Evolutionary conservation across 176 grass and related monocot species (phyloP).

Genomic region (Bonia amplexicaulis): DNA sequence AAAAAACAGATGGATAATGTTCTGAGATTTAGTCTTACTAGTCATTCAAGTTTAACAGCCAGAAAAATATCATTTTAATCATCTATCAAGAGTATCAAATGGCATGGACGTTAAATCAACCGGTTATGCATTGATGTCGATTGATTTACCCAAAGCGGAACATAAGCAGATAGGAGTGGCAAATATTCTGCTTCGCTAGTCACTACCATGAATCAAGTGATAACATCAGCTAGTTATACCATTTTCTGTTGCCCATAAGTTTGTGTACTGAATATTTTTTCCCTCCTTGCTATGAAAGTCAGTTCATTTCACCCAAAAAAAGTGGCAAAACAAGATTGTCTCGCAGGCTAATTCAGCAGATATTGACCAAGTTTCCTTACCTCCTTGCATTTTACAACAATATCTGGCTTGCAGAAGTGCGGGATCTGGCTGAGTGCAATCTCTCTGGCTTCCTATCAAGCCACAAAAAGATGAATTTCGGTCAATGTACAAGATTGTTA

Average conservation of each 20-base stretch:
- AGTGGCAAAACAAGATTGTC: background rate
- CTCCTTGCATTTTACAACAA: slow-evolving; percentile 81
- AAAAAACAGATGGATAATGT: background rate
- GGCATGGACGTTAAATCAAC: background rate
- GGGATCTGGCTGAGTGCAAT: slow-evolving; percentile 69
- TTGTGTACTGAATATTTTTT: background rate
- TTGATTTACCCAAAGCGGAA: slow-evolving; percentile 6
- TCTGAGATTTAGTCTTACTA: background rate
- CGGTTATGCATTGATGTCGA: background rate
- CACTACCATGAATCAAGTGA: background rate
- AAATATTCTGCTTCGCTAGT: background rate
- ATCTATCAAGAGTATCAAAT: slow-evolving; percentile 7
- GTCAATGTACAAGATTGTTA: background rate
- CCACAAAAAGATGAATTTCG: slow-evolving; percentile 21
- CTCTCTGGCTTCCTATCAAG: slow-evolving; percentile 77
- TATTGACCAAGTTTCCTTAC: slow-evolving; percentile 40
- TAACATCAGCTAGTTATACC: background rate
- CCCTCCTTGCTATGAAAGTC: background rate
- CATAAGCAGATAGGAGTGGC: background rate
- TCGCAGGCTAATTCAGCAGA: background rate
- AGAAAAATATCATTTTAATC: background rate
- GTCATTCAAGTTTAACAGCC: background rate
- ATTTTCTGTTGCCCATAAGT: background rate
- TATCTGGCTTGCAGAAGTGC: slow-evolving; percentile 71
- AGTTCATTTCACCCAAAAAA: background rate